Evolutionary conservation across 2,329 filamentous ascomycete species (phyloP).

Genomic region (Sordariomycetes sp.): DNA sequence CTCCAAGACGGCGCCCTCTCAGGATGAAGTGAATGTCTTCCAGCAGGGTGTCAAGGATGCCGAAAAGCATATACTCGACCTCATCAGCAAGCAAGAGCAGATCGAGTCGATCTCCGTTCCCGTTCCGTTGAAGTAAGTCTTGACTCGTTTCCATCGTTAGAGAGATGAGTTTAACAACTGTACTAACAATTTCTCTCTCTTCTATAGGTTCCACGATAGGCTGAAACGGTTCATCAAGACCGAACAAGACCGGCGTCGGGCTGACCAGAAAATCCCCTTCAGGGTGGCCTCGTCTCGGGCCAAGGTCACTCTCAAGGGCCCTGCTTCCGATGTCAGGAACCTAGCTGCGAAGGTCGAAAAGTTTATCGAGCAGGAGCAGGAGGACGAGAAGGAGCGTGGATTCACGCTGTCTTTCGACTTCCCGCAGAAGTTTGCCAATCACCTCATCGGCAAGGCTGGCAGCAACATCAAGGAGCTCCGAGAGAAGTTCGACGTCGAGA

Average conservation of each 20-base stretch:
- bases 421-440: slow-evolving; percentile 87
- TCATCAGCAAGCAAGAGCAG: slow-evolving; percentile 48
- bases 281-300: slow-evolving; percentile 48
- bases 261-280: slow-evolving; percentile 47
- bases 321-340: slow-evolving; percentile 58
- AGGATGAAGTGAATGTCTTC: slow-evolving; percentile 37
- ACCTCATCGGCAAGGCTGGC: slow-evolving; percentile 60
- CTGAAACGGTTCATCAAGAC: slow-evolving; percentile 54
- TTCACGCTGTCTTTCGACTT: slow-evolving; percentile 84
- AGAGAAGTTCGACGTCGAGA: slow-evolving; percentile 58
- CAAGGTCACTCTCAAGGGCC: slow-evolving; percentile 66
- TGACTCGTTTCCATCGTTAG: slow-evolving; percentile 10
- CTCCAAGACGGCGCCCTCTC: slow-evolving; percentile 40
- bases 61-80: slow-evolving; percentile 42
- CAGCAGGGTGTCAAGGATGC: slow-evolving; percentile 45
- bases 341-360: slow-evolving; percentile 62
- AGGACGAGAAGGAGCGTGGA: slow-evolving; percentile 87
- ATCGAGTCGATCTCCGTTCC: slow-evolving; percentile 41
- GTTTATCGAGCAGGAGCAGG: slow-evolving; percentile 79
- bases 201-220: slow-evolving; percentile 50
- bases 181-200: background rate
- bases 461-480: slow-evolving; percentile 56
- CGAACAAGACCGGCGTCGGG: slow-evolving; percentile 39
- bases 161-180: slow-evolving; percentile 7
- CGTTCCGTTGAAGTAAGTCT: slow-evolving; percentile 42